Conservation (phyloP, 2,329 filamentous ascomycete genomes). For the Penicillium sp. region DNA sequence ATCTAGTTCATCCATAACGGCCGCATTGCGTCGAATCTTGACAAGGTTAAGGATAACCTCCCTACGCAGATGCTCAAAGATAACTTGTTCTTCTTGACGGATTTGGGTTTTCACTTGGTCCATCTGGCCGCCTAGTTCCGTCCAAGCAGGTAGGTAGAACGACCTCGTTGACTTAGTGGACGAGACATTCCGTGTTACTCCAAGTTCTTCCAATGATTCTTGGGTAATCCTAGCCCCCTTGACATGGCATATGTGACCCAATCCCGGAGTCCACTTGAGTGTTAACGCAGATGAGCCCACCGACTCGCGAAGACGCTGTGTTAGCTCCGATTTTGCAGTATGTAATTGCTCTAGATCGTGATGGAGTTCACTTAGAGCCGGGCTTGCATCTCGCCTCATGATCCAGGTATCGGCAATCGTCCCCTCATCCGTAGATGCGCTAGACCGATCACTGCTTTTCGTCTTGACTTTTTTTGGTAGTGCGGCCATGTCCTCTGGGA, state of each 20-base stretch:
- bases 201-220: conserved; percentile 34
- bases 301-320: conserved; percentile 52
- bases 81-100: conserved; percentile 69
- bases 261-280: conserved; percentile 74
- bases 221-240: conserved; percentile 63
- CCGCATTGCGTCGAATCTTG: conserved; percentile 76
- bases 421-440: conserved; percentile 24
- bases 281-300: conserved; percentile 59
- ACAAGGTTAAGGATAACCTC: conserved; percentile 73
- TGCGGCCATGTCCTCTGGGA: conserved; percentile 48
- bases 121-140: conserved; percentile 64
- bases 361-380: conserved; percentile 59
- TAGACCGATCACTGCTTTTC: conserved; percentile 23
- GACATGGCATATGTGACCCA: conserved; percentile 85
- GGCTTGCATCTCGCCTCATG: conserved; percentile 59
- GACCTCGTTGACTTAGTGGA: conserved; percentile 76
- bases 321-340: conserved; percentile 53
- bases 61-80: conserved; percentile 66
- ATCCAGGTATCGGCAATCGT: conserved; percentile 51
- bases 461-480: conserved; percentile 46
- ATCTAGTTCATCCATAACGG: conserved; percentile 88
- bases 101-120: conserved; percentile 72
- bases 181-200: conserved; percentile 52
- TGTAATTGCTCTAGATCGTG: conserved; percentile 53
- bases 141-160: conserved; percentile 79